Percentiles rank a stretch among this genome's conserved stretches.
Conservation (phyloP, 352 stramenopile genomes). For the Blastocystis sp. region DNA sequence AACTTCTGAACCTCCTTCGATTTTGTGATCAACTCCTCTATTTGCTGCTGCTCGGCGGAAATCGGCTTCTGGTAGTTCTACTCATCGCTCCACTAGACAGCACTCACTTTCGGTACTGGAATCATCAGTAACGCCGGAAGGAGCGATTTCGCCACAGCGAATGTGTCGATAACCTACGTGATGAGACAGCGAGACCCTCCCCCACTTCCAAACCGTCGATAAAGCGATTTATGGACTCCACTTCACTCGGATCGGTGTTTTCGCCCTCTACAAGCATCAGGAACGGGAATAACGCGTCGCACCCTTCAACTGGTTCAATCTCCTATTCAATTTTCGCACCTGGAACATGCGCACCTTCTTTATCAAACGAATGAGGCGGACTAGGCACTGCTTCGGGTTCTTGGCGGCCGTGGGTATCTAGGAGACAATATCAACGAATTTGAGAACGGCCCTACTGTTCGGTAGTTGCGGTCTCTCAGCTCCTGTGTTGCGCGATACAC, state of each 20-base stretch:
- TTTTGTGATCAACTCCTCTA: constrained; percentile 27
- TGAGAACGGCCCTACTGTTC: background rate
- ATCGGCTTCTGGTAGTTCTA: constrained; percentile 72
- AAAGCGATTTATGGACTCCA: background rate
- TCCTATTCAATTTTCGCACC: background rate
- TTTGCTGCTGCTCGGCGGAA: constrained; percentile 15
- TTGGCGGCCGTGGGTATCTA: constrained; percentile 40
- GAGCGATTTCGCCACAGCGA: constrained; percentile 32
- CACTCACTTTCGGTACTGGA: constrained; percentile 9
- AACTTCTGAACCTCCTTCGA: constrained; percentile 14
- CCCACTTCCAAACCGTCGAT: constrained; percentile 39
- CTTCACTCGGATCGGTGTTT: background rate
- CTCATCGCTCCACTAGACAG: background rate
- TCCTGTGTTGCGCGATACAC: constrained; percentile 23
- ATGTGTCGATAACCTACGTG: constrained; percentile 11
- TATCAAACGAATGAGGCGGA: constrained; percentile 12
- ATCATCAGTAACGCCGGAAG: constrained; percentile 57
- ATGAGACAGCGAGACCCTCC: background rate
- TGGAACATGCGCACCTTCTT: constrained; percentile 53
- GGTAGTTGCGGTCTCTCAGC: background rate
- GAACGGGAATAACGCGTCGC: background rate
- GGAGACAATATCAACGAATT: background rate
- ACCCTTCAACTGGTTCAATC: constrained; percentile 45
- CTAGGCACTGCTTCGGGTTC: constrained; percentile 38
- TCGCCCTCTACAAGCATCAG: constrained; percentile 11